phyloP scores from a whole-genome alignment of 371 early-diverging fungal species.

The Mortierella sp. region DNA sequence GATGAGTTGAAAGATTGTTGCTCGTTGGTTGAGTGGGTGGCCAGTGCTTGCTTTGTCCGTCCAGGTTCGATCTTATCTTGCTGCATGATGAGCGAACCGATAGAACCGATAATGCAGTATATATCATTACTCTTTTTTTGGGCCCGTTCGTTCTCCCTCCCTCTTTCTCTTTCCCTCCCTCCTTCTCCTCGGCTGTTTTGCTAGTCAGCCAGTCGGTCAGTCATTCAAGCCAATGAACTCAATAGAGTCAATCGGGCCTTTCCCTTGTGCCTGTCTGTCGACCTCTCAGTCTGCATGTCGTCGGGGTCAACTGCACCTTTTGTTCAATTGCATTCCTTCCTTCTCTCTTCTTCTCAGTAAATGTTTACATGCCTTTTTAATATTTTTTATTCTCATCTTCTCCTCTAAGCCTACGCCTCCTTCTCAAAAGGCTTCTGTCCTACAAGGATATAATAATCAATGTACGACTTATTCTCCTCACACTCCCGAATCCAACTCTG shows the following conservation, averaged over 20 bases:
- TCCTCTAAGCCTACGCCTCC: background rate
- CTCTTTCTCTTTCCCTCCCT: background rate
- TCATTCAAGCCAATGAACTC: background rate
- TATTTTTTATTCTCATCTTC: background rate
- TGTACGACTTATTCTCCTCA: constrained; percentile 51
- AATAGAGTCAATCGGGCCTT: background rate
- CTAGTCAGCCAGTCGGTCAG: background rate
- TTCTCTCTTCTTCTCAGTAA: background rate
- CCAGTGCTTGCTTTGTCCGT: background rate
- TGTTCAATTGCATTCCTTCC: background rate
- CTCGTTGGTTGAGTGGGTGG: background rate
- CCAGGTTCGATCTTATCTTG: constrained; percentile 12
- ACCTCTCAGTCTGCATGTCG: background rate
- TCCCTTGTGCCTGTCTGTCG: too few species aligned
- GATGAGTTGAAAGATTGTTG: background rate
- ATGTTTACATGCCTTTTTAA: background rate
- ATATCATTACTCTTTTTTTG: background rate
- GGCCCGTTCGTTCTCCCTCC: background rate
- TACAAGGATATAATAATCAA: constrained; percentile 51
- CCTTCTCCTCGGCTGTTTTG: background rate
- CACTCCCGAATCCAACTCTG: constrained; percentile 57
- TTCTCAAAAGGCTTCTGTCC: constrained; percentile 39
- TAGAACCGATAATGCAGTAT: background rate
- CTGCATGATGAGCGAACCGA: constrained; percentile 8
- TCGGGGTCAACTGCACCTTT: background rate